Percentiles rank a stretch among this genome's conserved stretches.
phyloP scores from a whole-genome alignment of 352 stramenopile species.

The Thraustochytrium striatum region DNA sequence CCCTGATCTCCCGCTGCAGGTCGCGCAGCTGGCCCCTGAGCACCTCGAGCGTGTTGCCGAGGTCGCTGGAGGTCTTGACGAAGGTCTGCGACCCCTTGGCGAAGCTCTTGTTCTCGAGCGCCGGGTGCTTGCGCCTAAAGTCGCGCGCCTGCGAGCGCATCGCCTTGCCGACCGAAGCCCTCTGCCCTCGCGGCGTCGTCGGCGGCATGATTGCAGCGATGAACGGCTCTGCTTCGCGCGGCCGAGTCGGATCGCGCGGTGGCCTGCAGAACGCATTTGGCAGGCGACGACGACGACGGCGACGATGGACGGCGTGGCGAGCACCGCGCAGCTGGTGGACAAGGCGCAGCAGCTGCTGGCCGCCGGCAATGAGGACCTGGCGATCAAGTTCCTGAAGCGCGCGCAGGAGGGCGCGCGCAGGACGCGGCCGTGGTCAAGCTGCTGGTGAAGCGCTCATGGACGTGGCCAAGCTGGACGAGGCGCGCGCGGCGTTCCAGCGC shows the following conservation, averaged over 20 bases:
- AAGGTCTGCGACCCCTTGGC: constrained; percentile 3
- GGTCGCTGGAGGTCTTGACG: constrained; percentile 33
- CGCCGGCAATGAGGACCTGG: constrained; percentile 72
- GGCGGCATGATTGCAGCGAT: no score
- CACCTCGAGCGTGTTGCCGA: constrained; percentile 39
- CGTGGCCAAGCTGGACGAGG: constrained; percentile 70
- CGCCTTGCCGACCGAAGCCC: background rate
- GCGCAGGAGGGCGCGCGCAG: constrained; percentile 64
- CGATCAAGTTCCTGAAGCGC: constrained; percentile 74
- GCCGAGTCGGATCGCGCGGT: no score
- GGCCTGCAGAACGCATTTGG: no score
- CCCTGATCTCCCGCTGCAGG: constrained; percentile 50
- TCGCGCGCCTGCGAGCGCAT: background rate
- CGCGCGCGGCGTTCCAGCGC: constrained; percentile 66
- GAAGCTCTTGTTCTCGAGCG: background rate
- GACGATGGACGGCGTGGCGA: no score
- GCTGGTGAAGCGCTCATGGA: constrained; percentile 74
- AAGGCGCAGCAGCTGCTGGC: constrained; percentile 75
- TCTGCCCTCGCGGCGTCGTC: no score
- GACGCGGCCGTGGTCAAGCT: constrained; percentile 69
- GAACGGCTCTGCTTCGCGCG: no score
- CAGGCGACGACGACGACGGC: no score
- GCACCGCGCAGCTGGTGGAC: constrained; percentile 70
- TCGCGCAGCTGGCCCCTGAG: constrained; percentile 28
- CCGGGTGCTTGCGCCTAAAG: background rate